A percentile compares a stretch with the other conserved stretches of the same genome.
Conservation (phyloP, 129 eudicot species). For the Centaurea solstitialis region DNA sequence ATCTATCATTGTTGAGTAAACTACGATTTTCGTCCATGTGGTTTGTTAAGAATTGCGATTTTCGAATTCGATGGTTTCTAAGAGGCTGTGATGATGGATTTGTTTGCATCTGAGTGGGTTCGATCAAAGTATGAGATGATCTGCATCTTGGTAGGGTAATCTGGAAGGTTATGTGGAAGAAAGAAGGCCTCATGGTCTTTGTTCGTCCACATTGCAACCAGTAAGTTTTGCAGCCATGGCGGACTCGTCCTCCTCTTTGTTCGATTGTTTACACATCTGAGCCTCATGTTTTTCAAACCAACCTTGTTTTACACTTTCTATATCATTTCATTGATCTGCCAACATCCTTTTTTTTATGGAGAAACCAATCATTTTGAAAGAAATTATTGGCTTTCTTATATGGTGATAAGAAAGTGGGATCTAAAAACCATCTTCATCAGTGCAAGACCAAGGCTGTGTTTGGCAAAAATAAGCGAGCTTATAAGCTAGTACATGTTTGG, state of each 20-base stretch:
- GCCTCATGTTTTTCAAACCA: not conserved
- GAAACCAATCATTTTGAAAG: no score
- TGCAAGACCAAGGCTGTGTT: no score
- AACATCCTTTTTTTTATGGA: no score
- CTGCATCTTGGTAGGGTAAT: not conserved
- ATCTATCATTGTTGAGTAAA: no score
- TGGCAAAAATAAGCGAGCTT: no score
- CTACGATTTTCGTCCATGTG: not conserved
- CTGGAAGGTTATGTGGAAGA: not conserved
- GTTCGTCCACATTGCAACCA: not conserved
- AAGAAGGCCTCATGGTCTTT: not conserved
- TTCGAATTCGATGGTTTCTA: not conserved
- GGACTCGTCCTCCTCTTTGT: conserved; percentile 9
- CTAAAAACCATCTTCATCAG: no score
- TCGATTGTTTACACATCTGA: not conserved
- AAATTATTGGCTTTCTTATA: no score
- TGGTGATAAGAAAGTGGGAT: no score
- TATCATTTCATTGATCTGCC: no score
- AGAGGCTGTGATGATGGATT: conserved; percentile 8
- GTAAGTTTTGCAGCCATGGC: conserved; percentile 10
- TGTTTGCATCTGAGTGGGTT: not conserved
- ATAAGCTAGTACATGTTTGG: no score
- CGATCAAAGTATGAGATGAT: not conserved
- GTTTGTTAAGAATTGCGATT: not conserved
- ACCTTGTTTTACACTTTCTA: no score